Percentiles rank a stretch among this genome's conserved stretches.
These are phyloP conservation scores for Saccharomycopsis hybrid DNA, from an alignment of 1,139 yeast genomes.

Conservation along the genomic window DNA sequence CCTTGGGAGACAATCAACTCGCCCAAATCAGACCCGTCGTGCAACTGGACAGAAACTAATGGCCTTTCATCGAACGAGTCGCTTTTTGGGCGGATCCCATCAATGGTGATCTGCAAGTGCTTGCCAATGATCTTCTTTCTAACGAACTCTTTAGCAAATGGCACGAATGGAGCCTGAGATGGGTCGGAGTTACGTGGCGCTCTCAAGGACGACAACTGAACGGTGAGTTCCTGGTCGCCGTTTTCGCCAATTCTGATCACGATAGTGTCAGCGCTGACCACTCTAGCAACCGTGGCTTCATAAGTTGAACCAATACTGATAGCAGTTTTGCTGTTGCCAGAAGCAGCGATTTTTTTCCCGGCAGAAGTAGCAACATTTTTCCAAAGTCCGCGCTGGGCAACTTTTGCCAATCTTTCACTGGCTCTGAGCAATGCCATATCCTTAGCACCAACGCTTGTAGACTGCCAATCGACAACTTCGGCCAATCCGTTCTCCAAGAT, in stretches of 20 bases:
- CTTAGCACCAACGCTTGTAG: slow-evolving; percentile 59
- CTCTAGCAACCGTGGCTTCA: slow-evolving; percentile 50
- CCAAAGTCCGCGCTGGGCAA: slow-evolving; percentile 58
- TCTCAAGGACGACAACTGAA: slow-evolving; percentile 59
- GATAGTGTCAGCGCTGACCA: slow-evolving; percentile 66
- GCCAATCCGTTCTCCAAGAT: slow-evolving; percentile 66
- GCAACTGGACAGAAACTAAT: slow-evolving; percentile 47
- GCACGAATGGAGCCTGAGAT: slow-evolving; percentile 50
- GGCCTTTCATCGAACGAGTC: slow-evolving; percentile 61
- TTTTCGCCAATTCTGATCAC: slow-evolving; percentile 34
- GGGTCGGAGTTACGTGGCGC: slow-evolving; percentile 64
- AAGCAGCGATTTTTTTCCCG: slow-evolving; percentile 26
- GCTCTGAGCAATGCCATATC: slow-evolving; percentile 56
- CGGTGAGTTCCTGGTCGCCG: slow-evolving; percentile 39
- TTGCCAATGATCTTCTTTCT: slow-evolving; percentile 68
- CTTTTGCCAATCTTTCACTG: slow-evolving; percentile 64
- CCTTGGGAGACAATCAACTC: slow-evolving; percentile 58
- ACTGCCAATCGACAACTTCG: slow-evolving; percentile 78
- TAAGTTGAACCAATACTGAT: slow-evolving; percentile 42
- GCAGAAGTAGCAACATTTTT: slow-evolving; percentile 33
- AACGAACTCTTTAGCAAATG: slow-evolving; percentile 66
- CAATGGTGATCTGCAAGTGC: slow-evolving; percentile 51
- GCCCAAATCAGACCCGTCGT: slow-evolving; percentile 54
- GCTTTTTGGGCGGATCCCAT: slow-evolving; percentile 60
- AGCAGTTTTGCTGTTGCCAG: slow-evolving; percentile 22